Conservation (phyloP, 2,329 filamentous ascomycete genomes). For the Fusarium xyrophilum region DNA sequence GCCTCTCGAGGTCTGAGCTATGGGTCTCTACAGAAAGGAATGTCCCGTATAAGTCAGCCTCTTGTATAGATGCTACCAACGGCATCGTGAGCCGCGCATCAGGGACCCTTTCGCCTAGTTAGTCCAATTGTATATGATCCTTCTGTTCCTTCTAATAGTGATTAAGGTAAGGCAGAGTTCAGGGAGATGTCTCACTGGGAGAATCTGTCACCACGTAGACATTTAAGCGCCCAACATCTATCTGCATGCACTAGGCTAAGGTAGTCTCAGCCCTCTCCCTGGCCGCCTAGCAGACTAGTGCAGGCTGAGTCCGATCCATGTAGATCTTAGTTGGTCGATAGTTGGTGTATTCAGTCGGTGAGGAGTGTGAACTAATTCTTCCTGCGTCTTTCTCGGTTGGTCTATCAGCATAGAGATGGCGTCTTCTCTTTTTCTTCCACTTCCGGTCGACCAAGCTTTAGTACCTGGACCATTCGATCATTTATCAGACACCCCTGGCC, state of each 20-base stretch:
- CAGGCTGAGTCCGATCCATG: neutral
- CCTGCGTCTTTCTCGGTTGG: neutral
- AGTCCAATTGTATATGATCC: neutral
- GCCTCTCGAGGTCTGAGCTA: neutral
- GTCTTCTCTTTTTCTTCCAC: neutral
- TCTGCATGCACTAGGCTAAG: neutral
- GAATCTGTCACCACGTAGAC: neutral
- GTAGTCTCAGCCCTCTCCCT: constrained; percentile 12
- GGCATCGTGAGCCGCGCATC: neutral
- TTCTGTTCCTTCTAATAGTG: neutral
- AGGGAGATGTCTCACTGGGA: neutral
- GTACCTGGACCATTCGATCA: neutral
- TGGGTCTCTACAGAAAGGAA: neutral
- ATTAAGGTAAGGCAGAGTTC: constrained; percentile 12
- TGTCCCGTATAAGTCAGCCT: constrained; percentile 9
- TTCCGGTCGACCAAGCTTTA: neutral
- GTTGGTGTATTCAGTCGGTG: constrained; percentile 9
- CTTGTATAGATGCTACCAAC: neutral
- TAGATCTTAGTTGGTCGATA: neutral
- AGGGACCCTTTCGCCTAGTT: neutral
- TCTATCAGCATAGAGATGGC: neutral
- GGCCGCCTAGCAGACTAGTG: neutral
- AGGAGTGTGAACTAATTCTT: neutral
- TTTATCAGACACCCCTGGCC: constrained; percentile 5
- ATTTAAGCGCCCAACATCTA: constrained; percentile 15